phyloP scores from a whole-genome alignment of 192 early-diverging fungal genomes.

The Backusella luteola region DNA sequence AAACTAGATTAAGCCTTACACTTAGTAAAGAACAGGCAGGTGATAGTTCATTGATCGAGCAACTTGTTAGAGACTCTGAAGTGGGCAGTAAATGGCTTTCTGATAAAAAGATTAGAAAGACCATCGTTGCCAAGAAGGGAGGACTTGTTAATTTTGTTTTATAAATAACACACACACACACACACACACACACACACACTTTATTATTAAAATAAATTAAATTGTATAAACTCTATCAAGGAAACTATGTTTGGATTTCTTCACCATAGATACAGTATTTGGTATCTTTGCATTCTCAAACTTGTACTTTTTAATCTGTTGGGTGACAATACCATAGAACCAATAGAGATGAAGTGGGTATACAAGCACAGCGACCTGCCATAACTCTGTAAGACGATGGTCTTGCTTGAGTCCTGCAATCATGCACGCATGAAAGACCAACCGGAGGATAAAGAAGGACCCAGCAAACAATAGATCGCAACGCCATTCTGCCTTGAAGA shows the following conservation, averaged over 20 bases:
- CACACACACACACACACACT: neutral
- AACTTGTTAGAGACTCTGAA: slow-evolving; percentile 40
- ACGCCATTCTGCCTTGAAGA: slow-evolving; percentile 44
- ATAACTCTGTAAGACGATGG: slow-evolving; percentile 31
- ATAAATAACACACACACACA: neutral
- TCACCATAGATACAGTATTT: neutral
- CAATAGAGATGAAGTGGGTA: slow-evolving; percentile 52
- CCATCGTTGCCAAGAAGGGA: slow-evolving; percentile 70
- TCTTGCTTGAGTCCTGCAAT: slow-evolving; percentile 40
- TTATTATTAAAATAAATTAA: neutral
- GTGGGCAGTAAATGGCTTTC: slow-evolving; percentile 54
- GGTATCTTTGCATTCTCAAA: neutral
- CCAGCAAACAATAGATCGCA: slow-evolving; percentile 52
- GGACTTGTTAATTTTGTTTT: slow-evolving; percentile 77
- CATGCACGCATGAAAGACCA: slow-evolving; percentile 48
- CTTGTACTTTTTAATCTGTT: slow-evolving; percentile 2
- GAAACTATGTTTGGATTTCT: neutral
- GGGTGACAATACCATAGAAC: slow-evolving; percentile 38
- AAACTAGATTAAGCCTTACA: slow-evolving; percentile 63
- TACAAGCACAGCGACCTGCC: slow-evolving; percentile 43
- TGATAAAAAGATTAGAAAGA: slow-evolving; percentile 49
- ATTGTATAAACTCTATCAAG: slow-evolving; percentile 7
- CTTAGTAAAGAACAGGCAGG: slow-evolving; percentile 38
- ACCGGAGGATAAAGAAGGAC: slow-evolving; percentile 51
- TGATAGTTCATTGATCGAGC: slow-evolving; percentile 41